Evolutionary conservation across 1,139 yeast genomes (phyloP).

Genomic region (Taiozyma onychis): DNA sequence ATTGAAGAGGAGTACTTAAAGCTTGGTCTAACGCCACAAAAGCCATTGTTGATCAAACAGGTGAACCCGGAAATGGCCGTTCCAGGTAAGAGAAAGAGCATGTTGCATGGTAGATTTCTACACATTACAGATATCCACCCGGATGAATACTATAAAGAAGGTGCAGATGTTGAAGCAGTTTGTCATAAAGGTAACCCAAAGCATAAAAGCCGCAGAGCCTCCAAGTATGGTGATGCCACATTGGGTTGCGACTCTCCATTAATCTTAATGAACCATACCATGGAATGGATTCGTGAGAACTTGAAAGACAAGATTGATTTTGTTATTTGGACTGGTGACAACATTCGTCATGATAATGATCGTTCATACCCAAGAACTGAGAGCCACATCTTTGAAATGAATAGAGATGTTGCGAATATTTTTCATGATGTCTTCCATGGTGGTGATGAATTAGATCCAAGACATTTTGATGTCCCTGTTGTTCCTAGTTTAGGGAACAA

Average conservation of each 20-base stretch:
- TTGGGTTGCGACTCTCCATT: slow-evolving; percentile 69
- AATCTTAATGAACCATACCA: slow-evolving; percentile 53
- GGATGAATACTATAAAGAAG: slow-evolving; percentile 60
- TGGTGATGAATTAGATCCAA: slow-evolving; percentile 32
- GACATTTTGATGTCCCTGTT: slow-evolving; percentile 39
- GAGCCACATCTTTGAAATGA: slow-evolving; percentile 61
- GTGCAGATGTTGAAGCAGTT: slow-evolving; percentile 40
- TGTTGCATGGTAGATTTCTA: slow-evolving; percentile 64
- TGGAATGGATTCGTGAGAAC: slow-evolving; percentile 59
- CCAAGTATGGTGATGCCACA: slow-evolving; percentile 70
- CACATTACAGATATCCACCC: slow-evolving; percentile 87
- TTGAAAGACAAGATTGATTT: slow-evolving; percentile 74
- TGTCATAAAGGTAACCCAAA: slow-evolving; percentile 52
- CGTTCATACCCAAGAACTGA: slow-evolving; percentile 68
- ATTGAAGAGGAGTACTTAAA: slow-evolving; percentile 20
- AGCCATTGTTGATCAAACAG: slow-evolving; percentile 24
- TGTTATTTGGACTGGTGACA: slow-evolving; percentile 89
- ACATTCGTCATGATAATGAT: slow-evolving; percentile 81
- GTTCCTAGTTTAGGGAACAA: slow-evolving; percentile 79
- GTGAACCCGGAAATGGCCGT: neutral
- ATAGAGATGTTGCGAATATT: slow-evolving; percentile 49
- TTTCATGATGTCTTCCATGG: slow-evolving; percentile 48
- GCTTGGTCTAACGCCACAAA: slow-evolving; percentile 34
- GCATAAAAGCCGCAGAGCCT: slow-evolving; percentile 37
- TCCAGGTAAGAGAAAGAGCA: slow-evolving; percentile 7